Evolutionary conservation across 768 basidiomycete genomes (phyloP).

Genomic region (Hydnum rufescens): DNA sequence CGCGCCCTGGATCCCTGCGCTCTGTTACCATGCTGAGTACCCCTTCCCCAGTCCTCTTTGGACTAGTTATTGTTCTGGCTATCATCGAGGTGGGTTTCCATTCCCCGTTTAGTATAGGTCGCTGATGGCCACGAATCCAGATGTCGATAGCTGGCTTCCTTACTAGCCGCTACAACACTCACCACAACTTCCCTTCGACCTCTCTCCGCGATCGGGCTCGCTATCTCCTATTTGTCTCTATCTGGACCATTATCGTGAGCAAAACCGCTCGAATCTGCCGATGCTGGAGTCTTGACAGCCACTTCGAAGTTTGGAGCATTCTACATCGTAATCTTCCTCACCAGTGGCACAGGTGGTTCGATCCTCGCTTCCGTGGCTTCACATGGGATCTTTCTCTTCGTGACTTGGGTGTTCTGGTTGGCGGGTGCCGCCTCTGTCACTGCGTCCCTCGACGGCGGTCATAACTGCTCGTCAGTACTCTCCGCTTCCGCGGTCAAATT

Average conservation of each 20-base stretch:
- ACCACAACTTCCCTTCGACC: conserved; percentile 30
- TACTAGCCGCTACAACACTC: conserved; percentile 35
- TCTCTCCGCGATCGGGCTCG: conserved; percentile 41
- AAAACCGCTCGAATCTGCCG: neutral
- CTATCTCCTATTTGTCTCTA: conserved; percentile 48
- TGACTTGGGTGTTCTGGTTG: conserved; percentile 67
- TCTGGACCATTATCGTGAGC: conserved; percentile 46
- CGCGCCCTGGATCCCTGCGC: no score
- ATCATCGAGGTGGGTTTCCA: conserved; percentile 35
- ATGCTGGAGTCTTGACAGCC: neutral
- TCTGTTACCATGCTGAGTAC: no score
- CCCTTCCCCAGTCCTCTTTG: conserved; percentile 28
- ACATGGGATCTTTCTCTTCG: conserved; percentile 36
- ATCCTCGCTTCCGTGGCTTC: conserved; percentile 39
- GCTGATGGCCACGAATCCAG: conserved; percentile 18
- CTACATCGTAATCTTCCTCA: conserved; percentile 35
- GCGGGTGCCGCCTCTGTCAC: conserved; percentile 57
- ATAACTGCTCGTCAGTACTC: conserved; percentile 45
- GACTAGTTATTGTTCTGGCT: conserved; percentile 35
- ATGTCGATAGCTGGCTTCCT: conserved; percentile 58
- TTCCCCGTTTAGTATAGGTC: neutral
- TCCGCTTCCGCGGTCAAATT: neutral
- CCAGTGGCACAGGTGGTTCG: conserved; percentile 26
- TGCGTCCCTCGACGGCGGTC: conserved; percentile 39
- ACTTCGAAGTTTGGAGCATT: conserved; percentile 13